Percentiles rank a stretch among this genome's conserved stretches.
phyloP scores from a whole-genome alignment of 805 yeast genomes.

The Nakazawaea populi region DNA sequence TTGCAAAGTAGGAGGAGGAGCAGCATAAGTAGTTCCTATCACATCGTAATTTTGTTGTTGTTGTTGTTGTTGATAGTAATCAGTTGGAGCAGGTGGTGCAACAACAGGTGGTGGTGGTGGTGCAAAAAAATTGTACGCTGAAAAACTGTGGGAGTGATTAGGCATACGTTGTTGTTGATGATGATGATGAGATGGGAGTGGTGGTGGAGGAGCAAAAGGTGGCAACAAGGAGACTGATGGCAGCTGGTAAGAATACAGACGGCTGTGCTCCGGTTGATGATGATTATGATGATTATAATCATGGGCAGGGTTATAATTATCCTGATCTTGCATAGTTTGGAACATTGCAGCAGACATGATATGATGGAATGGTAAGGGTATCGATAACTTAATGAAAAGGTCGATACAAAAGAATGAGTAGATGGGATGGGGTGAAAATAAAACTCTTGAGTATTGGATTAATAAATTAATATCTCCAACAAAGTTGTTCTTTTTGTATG shows the following conservation, averaged over 20 bases:
- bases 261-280: background rate
- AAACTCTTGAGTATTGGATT: conserved; percentile 10
- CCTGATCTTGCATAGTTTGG: background rate
- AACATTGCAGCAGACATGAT: background rate
- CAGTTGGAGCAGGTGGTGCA: background rate
- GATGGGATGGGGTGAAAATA: background rate
- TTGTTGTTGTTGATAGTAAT: conserved; percentile 9
- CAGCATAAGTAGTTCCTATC: background rate
- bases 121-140: background rate
- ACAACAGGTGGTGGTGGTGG: too few relatives aligned
- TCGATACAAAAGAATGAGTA: conserved; percentile 18
- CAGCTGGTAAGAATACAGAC: background rate
- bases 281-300: conserved; percentile 4
- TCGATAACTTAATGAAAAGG: conserved; percentile 39
- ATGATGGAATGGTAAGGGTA: conserved; percentile 9
- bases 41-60: background rate
- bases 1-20: conserved; percentile 8
- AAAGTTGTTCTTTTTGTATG: background rate
- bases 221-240: background rate
- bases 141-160: conserved; percentile 13
- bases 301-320: background rate
- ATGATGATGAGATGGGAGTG: conserved; percentile 12
- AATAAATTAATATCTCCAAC: conserved; percentile 20
- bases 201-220: background rate
- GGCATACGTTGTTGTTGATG: conserved; percentile 8